phyloP scores from a whole-genome alignment of 768 basidiomycete genomes.

The Zangia roseola region DNA sequence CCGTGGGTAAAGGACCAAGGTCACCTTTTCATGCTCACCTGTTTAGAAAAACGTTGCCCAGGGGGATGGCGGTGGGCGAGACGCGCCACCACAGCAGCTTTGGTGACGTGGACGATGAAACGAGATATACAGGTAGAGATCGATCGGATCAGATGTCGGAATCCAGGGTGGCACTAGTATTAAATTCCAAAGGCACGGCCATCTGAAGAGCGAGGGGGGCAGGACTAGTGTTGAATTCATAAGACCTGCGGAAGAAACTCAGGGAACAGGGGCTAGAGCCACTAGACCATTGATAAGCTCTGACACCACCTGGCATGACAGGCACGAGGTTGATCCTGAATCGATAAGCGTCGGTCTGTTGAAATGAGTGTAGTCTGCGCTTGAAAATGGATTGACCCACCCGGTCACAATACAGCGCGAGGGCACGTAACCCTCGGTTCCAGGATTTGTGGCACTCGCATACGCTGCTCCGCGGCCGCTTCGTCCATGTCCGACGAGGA shows the following conservation, averaged over 20 bases:
- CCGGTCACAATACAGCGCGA: too few relatives aligned
- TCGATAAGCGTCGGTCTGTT: too few relatives aligned
- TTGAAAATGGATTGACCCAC: too few relatives aligned
- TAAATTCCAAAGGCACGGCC: not conserved
- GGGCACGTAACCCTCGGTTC: not conserved
- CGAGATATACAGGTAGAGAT: constrained; percentile 13
- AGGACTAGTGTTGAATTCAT: too few relatives aligned
- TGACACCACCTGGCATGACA: too few relatives aligned
- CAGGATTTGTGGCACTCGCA: too few relatives aligned
- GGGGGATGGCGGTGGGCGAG: not conserved
- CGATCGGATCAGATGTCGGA: constrained; percentile 20
- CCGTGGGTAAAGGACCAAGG: constrained; percentile 22
- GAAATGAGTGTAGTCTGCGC: too few relatives aligned
- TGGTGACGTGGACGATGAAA: constrained; percentile 13
- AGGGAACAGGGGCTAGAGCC: too few relatives aligned
- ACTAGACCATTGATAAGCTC: too few relatives aligned
- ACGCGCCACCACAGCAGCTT: not conserved
- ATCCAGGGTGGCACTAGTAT: not conserved
- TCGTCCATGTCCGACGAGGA: constrained; percentile 5
- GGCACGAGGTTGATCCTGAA: too few relatives aligned
- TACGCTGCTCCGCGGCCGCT: constrained; percentile 15
- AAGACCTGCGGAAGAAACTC: too few relatives aligned
- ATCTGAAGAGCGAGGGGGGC: too few relatives aligned
- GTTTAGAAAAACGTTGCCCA: constrained; percentile 3
- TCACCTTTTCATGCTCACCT: constrained; percentile 20